A percentile compares a stretch with the other conserved stretches of the same genome.
Evolutionary conservation across 2,329 filamentous ascomycete genomes (phyloP).

Genomic region (Fusarium hostae): DNA sequence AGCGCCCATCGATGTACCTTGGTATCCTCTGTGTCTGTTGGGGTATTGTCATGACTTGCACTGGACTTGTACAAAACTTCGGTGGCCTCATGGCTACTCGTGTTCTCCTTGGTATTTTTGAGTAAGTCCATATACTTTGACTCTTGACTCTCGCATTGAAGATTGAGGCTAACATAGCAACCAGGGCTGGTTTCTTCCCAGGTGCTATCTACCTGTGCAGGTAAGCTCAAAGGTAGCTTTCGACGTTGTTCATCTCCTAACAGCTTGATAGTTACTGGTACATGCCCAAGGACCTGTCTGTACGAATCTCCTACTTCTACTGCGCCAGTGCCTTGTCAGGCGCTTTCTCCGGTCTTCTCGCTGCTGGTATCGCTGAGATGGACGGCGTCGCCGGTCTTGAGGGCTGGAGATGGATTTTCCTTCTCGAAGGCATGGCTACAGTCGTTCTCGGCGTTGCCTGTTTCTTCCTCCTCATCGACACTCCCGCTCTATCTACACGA

Average conservation of each 20-base stretch:
- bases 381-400: constrained; percentile 64
- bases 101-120: constrained; percentile 74
- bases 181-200: constrained; percentile 72
- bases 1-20: constrained; percentile 42
- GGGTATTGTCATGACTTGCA: constrained; percentile 73
- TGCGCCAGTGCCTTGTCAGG: constrained; percentile 80
- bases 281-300: constrained; percentile 76
- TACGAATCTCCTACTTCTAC: constrained; percentile 81
- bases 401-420: constrained; percentile 46
- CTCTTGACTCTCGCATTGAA: background rate
- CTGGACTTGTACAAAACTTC: constrained; percentile 69
- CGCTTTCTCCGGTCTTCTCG: constrained; percentile 76
- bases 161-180: background rate
- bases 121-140: constrained; percentile 49
- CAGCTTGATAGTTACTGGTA: constrained; percentile 72
- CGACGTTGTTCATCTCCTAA: background rate
- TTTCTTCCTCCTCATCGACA: constrained; percentile 60
- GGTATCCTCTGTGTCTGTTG: constrained; percentile 55
- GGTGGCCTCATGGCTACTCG: constrained; percentile 69
- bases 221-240: background rate
- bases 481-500: constrained; percentile 47
- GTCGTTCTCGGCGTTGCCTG: constrained; percentile 51
- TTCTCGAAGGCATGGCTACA: constrained; percentile 47
- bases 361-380: constrained; percentile 74
- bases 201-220: constrained; percentile 78